Percentiles rank a stretch among this genome's conserved stretches.
phyloP scores from a whole-genome alignment of 2,329 filamentous ascomycete genomes.

The Fusarium chlamydosporum region DNA sequence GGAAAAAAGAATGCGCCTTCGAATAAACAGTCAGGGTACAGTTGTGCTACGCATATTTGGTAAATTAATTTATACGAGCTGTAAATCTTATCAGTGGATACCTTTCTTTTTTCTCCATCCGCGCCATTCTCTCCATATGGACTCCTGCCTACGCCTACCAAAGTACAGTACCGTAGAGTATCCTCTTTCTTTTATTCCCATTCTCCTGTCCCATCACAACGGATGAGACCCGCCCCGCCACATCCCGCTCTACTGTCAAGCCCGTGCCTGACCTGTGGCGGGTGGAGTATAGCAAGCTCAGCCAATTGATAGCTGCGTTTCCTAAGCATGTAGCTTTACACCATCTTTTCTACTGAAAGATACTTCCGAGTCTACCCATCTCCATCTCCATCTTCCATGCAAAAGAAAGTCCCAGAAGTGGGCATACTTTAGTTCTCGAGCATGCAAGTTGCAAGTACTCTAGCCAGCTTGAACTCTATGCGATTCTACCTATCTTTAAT shows the following conservation, averaged over 20 bases:
- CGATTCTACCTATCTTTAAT: not conserved
- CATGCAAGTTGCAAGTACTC: conserved; percentile 24
- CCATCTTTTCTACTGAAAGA: conserved; percentile 5
- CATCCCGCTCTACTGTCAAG: conserved; percentile 42
- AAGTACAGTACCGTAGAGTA: not conserved
- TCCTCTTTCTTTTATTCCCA: conserved; percentile 5
- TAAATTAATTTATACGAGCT: not conserved
- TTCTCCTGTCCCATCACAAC: conserved; percentile 26
- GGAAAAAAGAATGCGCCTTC: not conserved
- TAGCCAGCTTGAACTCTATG: conserved; percentile 15
- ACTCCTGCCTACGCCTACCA: no score
- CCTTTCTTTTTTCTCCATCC: conserved; percentile 5
- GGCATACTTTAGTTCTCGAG: conserved; percentile 23
- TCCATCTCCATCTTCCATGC: conserved; percentile 27
- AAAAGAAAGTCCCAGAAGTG: conserved; percentile 44
- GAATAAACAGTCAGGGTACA: not conserved
- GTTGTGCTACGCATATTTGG: not conserved
- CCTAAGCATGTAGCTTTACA: conserved; percentile 22
- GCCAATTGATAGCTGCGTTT: conserved; percentile 32
- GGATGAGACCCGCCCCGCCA: conserved; percentile 46
- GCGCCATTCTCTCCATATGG: conserved; percentile 17
- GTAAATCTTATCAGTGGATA: conserved; percentile 37
- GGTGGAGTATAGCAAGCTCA: not conserved
- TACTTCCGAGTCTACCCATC: conserved; percentile 49
- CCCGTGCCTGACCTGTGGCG: conserved; percentile 44